Evolutionary conservation across 345 rosid genomes (phyloP).

Genomic region (Acer yangbiense): DNA sequence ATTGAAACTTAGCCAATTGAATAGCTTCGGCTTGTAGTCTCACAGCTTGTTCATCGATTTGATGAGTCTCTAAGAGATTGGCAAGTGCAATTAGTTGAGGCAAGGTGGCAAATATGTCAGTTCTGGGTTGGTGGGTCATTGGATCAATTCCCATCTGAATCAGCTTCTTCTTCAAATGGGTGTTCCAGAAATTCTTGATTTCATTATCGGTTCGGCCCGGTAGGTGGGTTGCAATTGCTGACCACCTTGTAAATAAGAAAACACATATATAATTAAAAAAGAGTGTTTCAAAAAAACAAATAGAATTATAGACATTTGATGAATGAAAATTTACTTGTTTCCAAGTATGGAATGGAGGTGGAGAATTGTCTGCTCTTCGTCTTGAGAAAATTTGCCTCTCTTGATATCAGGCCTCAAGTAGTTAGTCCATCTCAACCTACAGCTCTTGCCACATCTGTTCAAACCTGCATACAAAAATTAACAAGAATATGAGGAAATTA

Average conservation of each 20-base stretch:
- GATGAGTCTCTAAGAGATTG: constrained; percentile 40
- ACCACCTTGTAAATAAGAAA: constrained; percentile 47
- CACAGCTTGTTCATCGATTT: constrained; percentile 49
- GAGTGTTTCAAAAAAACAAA: background rate
- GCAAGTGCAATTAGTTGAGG: constrained; percentile 64
- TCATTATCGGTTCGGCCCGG: constrained; percentile 74
- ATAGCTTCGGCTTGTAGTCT: constrained; percentile 57
- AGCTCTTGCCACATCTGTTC: constrained; percentile 85
- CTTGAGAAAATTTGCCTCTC: constrained; percentile 77
- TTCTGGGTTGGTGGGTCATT: constrained; percentile 75
- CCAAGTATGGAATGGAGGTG: constrained; percentile 82
- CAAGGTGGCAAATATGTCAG: constrained; percentile 55
- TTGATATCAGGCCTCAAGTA: constrained; percentile 79
- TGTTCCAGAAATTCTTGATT: constrained; percentile 75
- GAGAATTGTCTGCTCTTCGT: constrained; percentile 76
- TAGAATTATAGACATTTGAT: constrained; percentile 9
- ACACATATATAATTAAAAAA: background rate
- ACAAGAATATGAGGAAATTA: background rate
- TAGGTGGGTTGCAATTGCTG: constrained; percentile 62
- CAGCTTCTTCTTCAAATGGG: constrained; percentile 69
- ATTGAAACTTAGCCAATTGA: constrained; percentile 54
- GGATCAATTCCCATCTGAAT: constrained; percentile 88
- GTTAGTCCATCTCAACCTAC: constrained; percentile 83
- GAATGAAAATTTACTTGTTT: constrained; percentile 50
- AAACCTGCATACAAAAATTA: constrained; percentile 45